Conservation (phyloP, 2,329 filamentous ascomycete species). For the Macrophomina pseudophaseolina region DNA sequence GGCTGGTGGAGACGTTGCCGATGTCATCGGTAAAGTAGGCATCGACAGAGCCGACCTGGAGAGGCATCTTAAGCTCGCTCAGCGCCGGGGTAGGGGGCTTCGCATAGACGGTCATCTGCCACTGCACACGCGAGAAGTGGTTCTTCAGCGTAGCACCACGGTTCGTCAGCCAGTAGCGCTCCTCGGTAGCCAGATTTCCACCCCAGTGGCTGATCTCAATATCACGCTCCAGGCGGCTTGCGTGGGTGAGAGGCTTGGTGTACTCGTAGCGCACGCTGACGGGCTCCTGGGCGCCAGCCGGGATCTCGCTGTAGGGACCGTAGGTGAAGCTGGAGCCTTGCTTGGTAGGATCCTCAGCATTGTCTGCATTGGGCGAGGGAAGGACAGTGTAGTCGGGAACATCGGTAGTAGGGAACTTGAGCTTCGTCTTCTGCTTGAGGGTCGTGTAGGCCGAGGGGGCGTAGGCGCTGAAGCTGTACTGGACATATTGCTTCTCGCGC, state of each 20-base stretch:
- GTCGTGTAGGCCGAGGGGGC: constrained; percentile 82
- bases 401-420: constrained; percentile 81
- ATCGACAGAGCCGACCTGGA: constrained; percentile 79
- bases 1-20: constrained; percentile 93
- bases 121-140: constrained; percentile 56
- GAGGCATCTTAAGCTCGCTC: constrained; percentile 79
- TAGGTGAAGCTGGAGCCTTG: constrained; percentile 87
- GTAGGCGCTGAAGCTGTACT: constrained; percentile 86
- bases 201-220: constrained; percentile 98
- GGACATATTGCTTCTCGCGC: constrained; percentile 82
- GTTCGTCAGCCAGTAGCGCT: constrained; percentile 88
- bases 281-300: constrained; percentile 75
- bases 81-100: constrained; percentile 78
- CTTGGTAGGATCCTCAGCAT: constrained; percentile 74
- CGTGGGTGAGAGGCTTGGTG: constrained; percentile 85
- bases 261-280: constrained; percentile 90
- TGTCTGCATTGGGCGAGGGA: constrained; percentile 60
- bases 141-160: constrained; percentile 73
- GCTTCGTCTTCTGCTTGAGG: constrained; percentile 92
- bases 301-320: constrained; percentile 82
- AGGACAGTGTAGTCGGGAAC: constrained; percentile 86
- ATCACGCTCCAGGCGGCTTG: constrained; percentile 81
- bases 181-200: constrained; percentile 93
- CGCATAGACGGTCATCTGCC: constrained; percentile 65
- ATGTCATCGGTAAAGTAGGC: constrained; percentile 96